These are phyloP conservation scores for Mycena sanguinolenta DNA, from an alignment of 768 basidiomycete genomes.

Conservation along the genomic window DNA sequence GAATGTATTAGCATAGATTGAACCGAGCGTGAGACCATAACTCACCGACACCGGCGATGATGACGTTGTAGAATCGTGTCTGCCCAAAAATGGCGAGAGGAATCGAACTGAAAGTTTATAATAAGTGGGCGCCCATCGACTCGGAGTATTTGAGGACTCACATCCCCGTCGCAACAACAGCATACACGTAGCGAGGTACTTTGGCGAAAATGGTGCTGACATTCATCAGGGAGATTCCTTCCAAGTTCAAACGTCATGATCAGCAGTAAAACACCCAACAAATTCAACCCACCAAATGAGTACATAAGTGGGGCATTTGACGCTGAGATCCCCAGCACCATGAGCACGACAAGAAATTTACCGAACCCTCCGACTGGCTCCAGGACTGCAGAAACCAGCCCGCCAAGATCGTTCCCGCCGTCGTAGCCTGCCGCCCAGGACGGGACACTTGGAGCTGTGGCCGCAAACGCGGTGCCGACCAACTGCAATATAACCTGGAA, in stretches of 20 bases:
- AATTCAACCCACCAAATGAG: slow-evolving; percentile 58
- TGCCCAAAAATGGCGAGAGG: slow-evolving; percentile 80
- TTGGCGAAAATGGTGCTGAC: slow-evolving; percentile 64
- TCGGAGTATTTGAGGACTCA: slow-evolving; percentile 48
- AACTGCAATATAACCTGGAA: slow-evolving; percentile 59
- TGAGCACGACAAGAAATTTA: slow-evolving; percentile 77
- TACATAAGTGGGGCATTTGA: slow-evolving; percentile 87
- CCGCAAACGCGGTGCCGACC: slow-evolving; percentile 77
- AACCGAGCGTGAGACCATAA: not conserved
- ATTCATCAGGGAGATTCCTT: slow-evolving; percentile 72
- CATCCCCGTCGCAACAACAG: slow-evolving; percentile 76
- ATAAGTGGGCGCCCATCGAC: not conserved
- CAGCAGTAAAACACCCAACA: not conserved
- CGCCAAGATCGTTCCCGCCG: slow-evolving; percentile 68
- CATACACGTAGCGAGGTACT: slow-evolving; percentile 79
- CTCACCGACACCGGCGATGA: slow-evolving; percentile 68
- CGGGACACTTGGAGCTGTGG: slow-evolving; percentile 67
- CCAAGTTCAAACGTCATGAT: not conserved
- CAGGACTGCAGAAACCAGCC: slow-evolving; percentile 73
- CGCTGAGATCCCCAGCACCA: slow-evolving; percentile 81
- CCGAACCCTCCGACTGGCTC: slow-evolving; percentile 74
- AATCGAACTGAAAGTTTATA: slow-evolving; percentile 61
- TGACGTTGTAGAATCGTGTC: slow-evolving; percentile 71
- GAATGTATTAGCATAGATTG: not conserved
- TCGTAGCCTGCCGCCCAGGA: slow-evolving; percentile 70